Percentiles rank a stretch among this genome's conserved stretches.
Evolutionary conservation across 2,329 filamentous ascomycete species (phyloP).

Genomic region (Botryotinia calthae): DNA sequence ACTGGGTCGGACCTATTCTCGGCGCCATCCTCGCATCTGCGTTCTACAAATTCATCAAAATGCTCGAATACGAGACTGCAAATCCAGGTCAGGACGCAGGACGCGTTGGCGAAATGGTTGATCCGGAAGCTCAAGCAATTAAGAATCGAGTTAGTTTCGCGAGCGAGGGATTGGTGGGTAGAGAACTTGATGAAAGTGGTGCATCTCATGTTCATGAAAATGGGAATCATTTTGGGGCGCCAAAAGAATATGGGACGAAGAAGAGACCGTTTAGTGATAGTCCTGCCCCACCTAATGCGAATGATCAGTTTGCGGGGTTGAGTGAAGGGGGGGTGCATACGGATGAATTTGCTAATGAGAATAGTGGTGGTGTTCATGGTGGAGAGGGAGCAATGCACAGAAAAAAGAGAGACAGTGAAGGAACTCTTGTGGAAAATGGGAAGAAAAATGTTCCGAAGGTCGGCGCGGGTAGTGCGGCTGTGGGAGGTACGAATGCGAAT

Average conservation of each 20-base stretch:
- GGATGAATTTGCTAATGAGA: neutral
- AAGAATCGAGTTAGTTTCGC: neutral
- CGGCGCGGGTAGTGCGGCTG: neutral
- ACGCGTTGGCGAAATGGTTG: neutral
- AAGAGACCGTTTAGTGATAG: constrained; percentile 23
- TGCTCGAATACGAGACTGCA: constrained; percentile 51
- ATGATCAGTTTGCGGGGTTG: constrained; percentile 29
- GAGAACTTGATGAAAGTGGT: neutral
- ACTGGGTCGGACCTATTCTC: constrained; percentile 50
- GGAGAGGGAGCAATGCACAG: neutral
- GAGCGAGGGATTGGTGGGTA: neutral
- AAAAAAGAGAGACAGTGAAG: neutral
- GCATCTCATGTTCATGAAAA: neutral
- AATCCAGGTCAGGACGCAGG: constrained; percentile 35
- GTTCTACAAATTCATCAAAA: constrained; percentile 50
- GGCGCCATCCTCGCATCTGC: constrained; percentile 49
- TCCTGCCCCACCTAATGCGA: constrained; percentile 27
- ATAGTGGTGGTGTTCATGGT: neutral
- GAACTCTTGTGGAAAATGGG: constrained; percentile 7
- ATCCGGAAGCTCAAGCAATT: neutral
- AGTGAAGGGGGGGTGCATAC: neutral
- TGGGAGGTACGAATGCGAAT: neutral
- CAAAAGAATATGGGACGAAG: constrained; percentile 5
- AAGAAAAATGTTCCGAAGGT: neutral
- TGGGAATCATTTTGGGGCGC: neutral